Evolutionary conservation across 2,329 filamentous ascomycete genomes (phyloP).

Genomic region (Grosmannia huntii): DNA sequence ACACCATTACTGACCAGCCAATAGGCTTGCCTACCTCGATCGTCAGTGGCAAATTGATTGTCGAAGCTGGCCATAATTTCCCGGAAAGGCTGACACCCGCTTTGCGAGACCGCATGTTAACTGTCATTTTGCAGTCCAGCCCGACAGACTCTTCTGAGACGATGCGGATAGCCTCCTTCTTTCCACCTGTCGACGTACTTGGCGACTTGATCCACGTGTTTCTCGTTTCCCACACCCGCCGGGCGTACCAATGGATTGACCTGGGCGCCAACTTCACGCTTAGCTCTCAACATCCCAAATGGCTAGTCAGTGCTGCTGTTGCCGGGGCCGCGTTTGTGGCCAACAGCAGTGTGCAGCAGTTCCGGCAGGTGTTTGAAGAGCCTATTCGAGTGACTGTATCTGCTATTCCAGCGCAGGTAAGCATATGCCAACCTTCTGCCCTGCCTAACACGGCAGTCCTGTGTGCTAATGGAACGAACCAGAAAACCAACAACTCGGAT

Average conservation of each 20-base stretch:
- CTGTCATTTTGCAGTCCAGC: slow-evolving; percentile 47
- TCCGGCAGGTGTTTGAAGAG: slow-evolving; percentile 42
- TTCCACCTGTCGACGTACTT: slow-evolving; percentile 46
- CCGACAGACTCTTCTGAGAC: slow-evolving; percentile 31
- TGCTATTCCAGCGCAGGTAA: slow-evolving; percentile 22
- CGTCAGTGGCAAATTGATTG: slow-evolving; percentile 21
- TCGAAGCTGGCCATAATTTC: neutral
- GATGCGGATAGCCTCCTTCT: slow-evolving; percentile 44
- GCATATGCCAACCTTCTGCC: neutral
- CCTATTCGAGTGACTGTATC: slow-evolving; percentile 25
- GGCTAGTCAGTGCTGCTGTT: slow-evolving; percentile 44
- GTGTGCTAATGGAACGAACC: neutral
- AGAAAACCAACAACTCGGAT: slow-evolving; percentile 24
- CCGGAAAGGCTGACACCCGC: slow-evolving; percentile 11
- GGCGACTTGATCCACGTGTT: slow-evolving; percentile 50
- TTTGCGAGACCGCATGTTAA: slow-evolving; percentile 48
- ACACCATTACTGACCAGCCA: neutral
- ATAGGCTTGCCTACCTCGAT: neutral
- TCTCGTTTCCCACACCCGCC: slow-evolving; percentile 39
- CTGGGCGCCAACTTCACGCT: slow-evolving; percentile 41
- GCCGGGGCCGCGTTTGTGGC: slow-evolving; percentile 46
- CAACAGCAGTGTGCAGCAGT: slow-evolving; percentile 36
- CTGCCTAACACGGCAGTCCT: neutral
- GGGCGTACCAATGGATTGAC: slow-evolving; percentile 49
- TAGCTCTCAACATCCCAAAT: slow-evolving; percentile 43